Evolutionary conservation across 2,329 filamentous ascomycete genomes (phyloP), one percentile per base, ranked within the genome.

Genomic region (Davidsoniella neocaledoniae): DNA sequence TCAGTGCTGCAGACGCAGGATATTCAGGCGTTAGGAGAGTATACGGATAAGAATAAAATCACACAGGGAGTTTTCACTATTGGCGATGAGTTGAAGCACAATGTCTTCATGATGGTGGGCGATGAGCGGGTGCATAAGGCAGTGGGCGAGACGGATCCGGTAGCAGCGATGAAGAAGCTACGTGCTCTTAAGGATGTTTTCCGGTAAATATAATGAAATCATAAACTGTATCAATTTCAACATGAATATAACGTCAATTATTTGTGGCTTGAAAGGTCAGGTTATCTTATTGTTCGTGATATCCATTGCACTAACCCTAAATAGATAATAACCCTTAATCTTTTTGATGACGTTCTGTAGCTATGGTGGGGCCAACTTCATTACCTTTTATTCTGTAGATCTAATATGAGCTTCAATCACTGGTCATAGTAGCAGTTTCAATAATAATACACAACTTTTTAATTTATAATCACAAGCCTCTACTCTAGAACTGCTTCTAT

Each of bases 21-120:
- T 0, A 77, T 95, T 55, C 79, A 83, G 70, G 83, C 80, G 58
- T 71, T 98, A 29, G 71, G 84, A 56, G 71, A 73, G 0, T 95
- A 86, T 62, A 83, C 86, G 1, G 77, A 84, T 49, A 71, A 74
- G 53, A 90, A 95, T 64, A 71, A 80, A 66, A 76, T 95, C 67
- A 96, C 91, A 1, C 88, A 94, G 63, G 91, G 91, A 43, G 85
- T 87, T 61, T 96, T 94, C 58, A 98, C 90, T 0, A 96, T 98
- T 64, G 88, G 83, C 0, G 87, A 98, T 60, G 91, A 98, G 67
- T 96, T 96, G 84, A 69, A 84, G 67, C 87, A 96, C 64, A 98
- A 98, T 60, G 86, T 94, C 1, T 98, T 98, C 60, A 96, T 98
- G 91, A 76, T 84, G 57, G 73, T 93, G 36, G 71, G 82, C 57